Evolutionary conservation across 2,329 filamentous ascomycete genomes (phyloP).

Genomic region (Epichloe festucae): DNA sequence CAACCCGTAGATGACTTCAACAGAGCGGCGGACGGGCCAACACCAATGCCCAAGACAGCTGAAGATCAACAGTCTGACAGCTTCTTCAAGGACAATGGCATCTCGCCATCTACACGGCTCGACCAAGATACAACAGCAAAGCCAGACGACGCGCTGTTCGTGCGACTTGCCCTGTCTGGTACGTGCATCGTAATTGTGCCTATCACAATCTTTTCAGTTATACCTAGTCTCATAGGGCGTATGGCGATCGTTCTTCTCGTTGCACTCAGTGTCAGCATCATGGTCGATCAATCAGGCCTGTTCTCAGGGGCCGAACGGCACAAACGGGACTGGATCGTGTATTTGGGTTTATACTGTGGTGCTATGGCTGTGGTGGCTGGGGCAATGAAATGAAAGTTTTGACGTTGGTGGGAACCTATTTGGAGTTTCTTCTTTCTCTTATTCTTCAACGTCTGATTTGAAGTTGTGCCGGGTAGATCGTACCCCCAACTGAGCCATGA

Average conservation of each 20-base stretch:
- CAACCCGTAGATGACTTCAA: constrained; percentile 4
- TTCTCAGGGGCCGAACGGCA: constrained; percentile 8
- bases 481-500: no score
- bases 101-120: background rate
- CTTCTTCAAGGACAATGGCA: constrained; percentile 4
- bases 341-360: constrained; percentile 20
- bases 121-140: background rate
- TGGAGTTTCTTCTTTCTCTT: background rate
- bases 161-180: constrained; percentile 5
- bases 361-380: constrained; percentile 20
- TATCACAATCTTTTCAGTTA: constrained; percentile 43
- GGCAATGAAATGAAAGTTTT: constrained; percentile 1
- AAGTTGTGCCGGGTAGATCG: no score
- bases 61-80: constrained; percentile 3
- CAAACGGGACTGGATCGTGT: constrained; percentile 13
- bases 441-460: background rate
- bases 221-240: constrained; percentile 43
- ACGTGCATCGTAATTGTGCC: constrained; percentile 35
- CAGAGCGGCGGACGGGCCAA: constrained; percentile 10
- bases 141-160: background rate
- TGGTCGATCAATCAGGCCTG: constrained; percentile 15
- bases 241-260: constrained; percentile 43
- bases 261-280: constrained; percentile 28
- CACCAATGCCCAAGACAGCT: constrained; percentile 11
- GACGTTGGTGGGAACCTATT: background rate